Base-by-base conservation (phyloP, 176 grass and related monocot genomes). In the Cymbopogon citratus region DNA sequence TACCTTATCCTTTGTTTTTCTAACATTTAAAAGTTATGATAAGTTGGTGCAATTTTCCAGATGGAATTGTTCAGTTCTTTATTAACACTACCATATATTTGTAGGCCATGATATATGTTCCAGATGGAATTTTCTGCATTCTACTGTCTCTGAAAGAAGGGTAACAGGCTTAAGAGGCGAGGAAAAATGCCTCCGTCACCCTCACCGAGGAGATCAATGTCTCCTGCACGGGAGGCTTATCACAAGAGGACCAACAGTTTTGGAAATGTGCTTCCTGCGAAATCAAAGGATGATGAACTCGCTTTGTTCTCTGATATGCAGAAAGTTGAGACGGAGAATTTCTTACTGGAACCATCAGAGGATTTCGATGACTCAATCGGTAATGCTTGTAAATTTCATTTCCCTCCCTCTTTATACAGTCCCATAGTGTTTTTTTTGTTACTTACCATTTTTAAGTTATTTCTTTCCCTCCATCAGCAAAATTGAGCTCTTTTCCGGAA, bases 361-460 rank as follows among this genome's bases (percentile, higher is more conserved):
- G 88, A 98, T 89, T 93, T 98, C 66, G 89, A 95, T 28, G 90
- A 95, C 26, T 98, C 92, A 41, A 87, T 93, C 6, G 89, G 95
- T 98, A 98, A 85, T 73, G 40, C 75, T 72, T 54, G 41, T 56
- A 68, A 41, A 80, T 38, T 45, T 54, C 15, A 72, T 79, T 10
- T 66, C 78, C 68, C 39, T 69, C 10, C n/a, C 85, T 48, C 38
- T 80, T 68, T 84, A 39, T 62, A 66, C 69, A 73, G 24, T 40
- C 16, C 25, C 71, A 25, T 63, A 39, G 34, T 79, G 69, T 84
- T 40, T 81, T 64, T 41, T 84, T 64, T 63, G 18, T 79, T 79
- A 80, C 19, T 88, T 66, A 56, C n/a, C 28, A 74, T 29, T 39
- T 85, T 40, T 23, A 6, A 6, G 9, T 60, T 66, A 69, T 40